phyloP scores from a whole-genome alignment of 441 rosid species.

The Rhodomyrtus psidioides region DNA sequence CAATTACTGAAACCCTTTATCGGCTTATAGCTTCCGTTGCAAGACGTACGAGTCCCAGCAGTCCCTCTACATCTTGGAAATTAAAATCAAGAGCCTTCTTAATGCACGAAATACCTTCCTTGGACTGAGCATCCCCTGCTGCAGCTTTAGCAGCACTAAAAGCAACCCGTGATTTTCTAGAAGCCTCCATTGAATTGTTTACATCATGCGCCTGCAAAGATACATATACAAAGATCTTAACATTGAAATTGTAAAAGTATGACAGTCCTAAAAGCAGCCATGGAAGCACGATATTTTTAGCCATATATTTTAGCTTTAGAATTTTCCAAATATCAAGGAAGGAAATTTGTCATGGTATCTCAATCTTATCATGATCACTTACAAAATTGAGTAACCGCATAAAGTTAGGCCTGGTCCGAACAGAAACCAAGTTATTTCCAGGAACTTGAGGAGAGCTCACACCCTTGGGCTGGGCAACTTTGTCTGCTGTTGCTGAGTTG shows the following conservation, averaged over 20 bases:
- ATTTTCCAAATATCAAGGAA: background rate
- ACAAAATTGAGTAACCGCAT: conserved; percentile 69
- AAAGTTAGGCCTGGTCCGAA: conserved; percentile 51
- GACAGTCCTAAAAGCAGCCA: background rate
- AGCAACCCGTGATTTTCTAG: conserved; percentile 69
- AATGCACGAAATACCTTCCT: conserved; percentile 54
- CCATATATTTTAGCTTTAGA: background rate
- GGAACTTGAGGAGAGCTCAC: conserved; percentile 62
- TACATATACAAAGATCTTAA: conserved; percentile 3
- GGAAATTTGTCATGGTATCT: background rate
- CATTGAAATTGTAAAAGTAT: background rate
- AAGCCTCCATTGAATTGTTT: conserved; percentile 86
- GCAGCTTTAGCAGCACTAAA: conserved; percentile 47
- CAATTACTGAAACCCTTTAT: background rate
- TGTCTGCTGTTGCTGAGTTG: conserved; percentile 60
- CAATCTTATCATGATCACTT: conserved; percentile 33
- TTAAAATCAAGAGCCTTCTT: conserved; percentile 88
- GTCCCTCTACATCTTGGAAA: conserved; percentile 86
- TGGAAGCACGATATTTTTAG: background rate
- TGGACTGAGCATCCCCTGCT: conserved; percentile 39
- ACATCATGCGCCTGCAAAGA: conserved; percentile 73
- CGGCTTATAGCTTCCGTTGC: conserved; percentile 78
- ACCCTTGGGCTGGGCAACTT: conserved; percentile 55
- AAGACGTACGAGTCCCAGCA: conserved; percentile 68
- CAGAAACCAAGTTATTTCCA: conserved; percentile 59